These are phyloP conservation scores for Microdochium nivale DNA, from an alignment of 2,329 filamentous ascomycete genomes.

Conservation along the genomic window DNA sequence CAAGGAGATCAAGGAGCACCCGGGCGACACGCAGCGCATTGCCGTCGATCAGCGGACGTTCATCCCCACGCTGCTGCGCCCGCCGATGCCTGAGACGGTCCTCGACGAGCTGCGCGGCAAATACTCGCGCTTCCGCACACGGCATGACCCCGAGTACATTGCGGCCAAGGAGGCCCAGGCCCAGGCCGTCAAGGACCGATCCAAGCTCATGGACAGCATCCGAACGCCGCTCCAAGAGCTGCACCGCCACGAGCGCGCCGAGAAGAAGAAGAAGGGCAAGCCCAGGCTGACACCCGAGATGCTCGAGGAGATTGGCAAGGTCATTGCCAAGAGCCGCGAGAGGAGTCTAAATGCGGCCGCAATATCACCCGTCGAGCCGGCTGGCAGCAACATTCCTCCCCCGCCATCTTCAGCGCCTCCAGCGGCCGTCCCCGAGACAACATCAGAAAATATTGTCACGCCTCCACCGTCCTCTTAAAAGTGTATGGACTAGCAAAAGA, in stretches of 20 bases:
- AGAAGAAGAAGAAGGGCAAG: conserved; percentile 43
- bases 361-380: conserved; percentile 10
- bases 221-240: conserved; percentile 50
- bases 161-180: conserved; percentile 54
- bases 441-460: conserved; percentile 1
- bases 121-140: conserved; percentile 72
- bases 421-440: background rate
- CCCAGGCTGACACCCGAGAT: conserved; percentile 48
- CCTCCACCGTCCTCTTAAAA: conserved; percentile 11
- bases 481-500: too few species aligned
- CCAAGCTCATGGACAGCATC: conserved; percentile 26
- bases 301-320: conserved; percentile 52
- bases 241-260: conserved; percentile 43
- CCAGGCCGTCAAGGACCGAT: conserved; percentile 30
- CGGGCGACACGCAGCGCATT: conserved; percentile 65
- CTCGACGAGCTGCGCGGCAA: conserved; percentile 80
- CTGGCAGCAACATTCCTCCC: background rate
- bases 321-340: conserved; percentile 48
- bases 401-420: too few species aligned
- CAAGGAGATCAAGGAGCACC: conserved; percentile 42
- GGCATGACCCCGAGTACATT: conserved; percentile 70
- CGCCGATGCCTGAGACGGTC: conserved; percentile 71
- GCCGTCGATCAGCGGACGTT: conserved; percentile 69
- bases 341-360: conserved; percentile 27
- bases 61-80: conserved; percentile 64